These are phyloP conservation scores for Neurospora tetraspora DNA, from an alignment of 495 filamentous ascomycete genomes.

Conservation along the genomic window DNA sequence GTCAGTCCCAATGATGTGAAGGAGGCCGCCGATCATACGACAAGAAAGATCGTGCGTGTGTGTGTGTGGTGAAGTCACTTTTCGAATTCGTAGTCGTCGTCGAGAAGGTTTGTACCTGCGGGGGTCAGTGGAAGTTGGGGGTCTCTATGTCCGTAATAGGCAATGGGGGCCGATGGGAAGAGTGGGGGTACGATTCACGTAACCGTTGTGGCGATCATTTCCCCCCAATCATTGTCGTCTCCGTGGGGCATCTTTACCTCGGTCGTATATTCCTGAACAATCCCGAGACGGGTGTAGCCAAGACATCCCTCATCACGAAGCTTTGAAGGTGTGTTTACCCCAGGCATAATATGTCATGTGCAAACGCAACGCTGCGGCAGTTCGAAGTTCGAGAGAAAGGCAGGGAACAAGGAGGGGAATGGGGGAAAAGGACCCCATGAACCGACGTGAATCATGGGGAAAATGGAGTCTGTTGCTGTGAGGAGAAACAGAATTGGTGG, in stretches of 20 bases:
- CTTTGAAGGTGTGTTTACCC: not conserved
- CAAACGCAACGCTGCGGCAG: not conserved
- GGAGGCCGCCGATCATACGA: not conserved
- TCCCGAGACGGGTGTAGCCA: not conserved
- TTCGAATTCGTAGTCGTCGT: not conserved
- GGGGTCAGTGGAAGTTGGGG: not conserved
- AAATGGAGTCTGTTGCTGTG: not conserved
- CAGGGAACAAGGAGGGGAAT: not conserved
- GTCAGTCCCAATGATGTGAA: not conserved
- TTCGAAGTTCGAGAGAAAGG: not conserved
- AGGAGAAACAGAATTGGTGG: not conserved
- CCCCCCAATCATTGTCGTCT: not conserved
- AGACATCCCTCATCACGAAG: not conserved
- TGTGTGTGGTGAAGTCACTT: not conserved
- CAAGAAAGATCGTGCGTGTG: not conserved
- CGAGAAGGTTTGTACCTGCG: not conserved
- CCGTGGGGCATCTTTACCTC: not conserved
- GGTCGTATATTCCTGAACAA: not conserved
- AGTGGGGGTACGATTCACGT: not conserved
- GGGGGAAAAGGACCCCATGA: not conserved
- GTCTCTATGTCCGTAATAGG: not conserved
- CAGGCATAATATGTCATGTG: not conserved
- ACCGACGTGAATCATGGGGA: not conserved
- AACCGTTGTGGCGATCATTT: not conserved
- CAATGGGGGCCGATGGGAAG: not conserved